Percentiles rank a stretch among this genome's conserved stretches.
These are phyloP conservation scores for Apiospora phragmitis DNA, from an alignment of 2,329 filamentous ascomycete species.

Conservation along the genomic window DNA sequence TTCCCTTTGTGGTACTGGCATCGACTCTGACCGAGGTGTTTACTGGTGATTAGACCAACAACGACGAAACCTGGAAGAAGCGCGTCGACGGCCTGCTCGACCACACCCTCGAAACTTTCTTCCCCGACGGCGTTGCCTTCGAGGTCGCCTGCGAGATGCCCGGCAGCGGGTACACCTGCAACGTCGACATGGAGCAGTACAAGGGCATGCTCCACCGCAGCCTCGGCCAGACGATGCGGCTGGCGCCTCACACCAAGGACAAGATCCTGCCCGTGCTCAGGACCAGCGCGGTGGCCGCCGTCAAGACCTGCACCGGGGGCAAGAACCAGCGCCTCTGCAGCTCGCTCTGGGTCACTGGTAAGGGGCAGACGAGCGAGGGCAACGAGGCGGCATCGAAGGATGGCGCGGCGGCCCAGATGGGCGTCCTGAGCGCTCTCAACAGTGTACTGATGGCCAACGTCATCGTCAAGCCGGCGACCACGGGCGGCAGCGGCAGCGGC, in stretches of 20 bases:
- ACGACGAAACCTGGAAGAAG: conserved; percentile 43
- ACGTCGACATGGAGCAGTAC: conserved; percentile 56
- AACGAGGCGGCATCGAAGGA: not conserved
- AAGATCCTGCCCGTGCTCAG: conserved; percentile 37
- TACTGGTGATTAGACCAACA: conserved; percentile 17
- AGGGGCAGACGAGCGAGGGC: too few species aligned
- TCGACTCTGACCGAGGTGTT: not conserved
- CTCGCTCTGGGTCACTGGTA: conserved; percentile 44
- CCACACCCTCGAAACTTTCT: conserved; percentile 45
- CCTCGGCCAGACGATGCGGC: conserved; percentile 39
- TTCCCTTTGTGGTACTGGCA: too few species aligned
- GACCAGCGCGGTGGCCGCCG: conserved; percentile 39
- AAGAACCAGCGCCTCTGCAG: conserved; percentile 46
- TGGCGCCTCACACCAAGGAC: conserved; percentile 37
- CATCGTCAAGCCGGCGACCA: too few species aligned
- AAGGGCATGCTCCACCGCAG: conserved; percentile 60
- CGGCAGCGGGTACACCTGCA: conserved; percentile 39
- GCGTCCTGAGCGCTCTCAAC: conserved; percentile 39
- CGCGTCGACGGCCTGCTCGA: conserved; percentile 50
- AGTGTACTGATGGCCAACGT: not conserved
- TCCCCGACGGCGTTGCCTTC: conserved; percentile 47
- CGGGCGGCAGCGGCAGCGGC: not conserved
- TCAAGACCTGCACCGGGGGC: conserved; percentile 32
- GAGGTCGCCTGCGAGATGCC: conserved; percentile 53
- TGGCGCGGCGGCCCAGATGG: conserved; percentile 47